Percentiles rank a stretch among this genome's conserved stretches.
Conservation (phyloP, 305 asterid species). For the Coffea humblotiana region DNA sequence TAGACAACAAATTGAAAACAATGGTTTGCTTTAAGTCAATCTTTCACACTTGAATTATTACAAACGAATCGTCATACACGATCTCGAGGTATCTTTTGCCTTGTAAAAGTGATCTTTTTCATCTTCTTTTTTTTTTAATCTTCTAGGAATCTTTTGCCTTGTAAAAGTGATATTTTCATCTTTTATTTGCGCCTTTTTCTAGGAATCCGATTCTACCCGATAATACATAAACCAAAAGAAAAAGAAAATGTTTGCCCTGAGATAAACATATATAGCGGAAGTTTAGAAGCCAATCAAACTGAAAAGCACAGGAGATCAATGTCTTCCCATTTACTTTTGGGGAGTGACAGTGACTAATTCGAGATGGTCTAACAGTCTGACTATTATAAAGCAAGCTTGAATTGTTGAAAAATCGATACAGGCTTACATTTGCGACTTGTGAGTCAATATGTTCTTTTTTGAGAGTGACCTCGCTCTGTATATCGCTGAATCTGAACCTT, state of each 20-base stretch:
- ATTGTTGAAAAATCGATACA: background rate
- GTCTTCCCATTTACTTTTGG: background rate
- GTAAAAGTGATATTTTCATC: too few relatives aligned
- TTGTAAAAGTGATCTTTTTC: background rate
- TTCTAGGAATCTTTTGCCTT: background rate
- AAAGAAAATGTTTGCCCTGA: background rate
- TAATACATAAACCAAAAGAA: background rate
- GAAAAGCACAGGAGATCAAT: background rate
- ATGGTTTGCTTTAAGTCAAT: background rate
- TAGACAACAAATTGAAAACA: too few relatives aligned
- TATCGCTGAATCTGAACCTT: background rate
- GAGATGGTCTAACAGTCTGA: background rate
- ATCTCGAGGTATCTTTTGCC: background rate
- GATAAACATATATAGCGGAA: background rate
- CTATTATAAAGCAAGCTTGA: background rate
- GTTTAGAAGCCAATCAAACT: background rate
- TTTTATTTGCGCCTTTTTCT: background rate
- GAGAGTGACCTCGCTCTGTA: background rate
- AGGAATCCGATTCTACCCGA: background rate
- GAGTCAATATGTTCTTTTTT: background rate
- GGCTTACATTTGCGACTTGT: background rate
- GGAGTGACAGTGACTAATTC: background rate
- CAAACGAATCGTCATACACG: background rate
- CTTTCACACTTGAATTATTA: conserved; percentile 9
- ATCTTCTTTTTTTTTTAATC: background rate